phyloP scores from a whole-genome alignment of 306 rosid species.

The Lotus japonicus region DNA sequence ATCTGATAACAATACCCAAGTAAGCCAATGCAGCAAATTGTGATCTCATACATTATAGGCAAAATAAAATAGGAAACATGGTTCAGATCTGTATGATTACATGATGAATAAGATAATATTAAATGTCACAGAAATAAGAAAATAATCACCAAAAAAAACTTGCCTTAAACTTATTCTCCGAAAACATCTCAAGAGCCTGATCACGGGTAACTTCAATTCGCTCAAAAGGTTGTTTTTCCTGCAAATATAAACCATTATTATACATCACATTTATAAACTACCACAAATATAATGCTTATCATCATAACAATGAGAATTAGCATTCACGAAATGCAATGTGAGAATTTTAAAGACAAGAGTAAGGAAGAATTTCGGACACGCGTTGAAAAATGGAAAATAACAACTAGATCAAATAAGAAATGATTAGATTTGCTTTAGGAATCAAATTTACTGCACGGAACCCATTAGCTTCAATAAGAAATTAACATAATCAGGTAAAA shows the following conservation, averaged over 20 bases:
- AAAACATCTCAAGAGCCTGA: conserved; percentile 81
- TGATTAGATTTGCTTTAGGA: background rate
- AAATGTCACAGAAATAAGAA: background rate
- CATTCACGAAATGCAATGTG: background rate
- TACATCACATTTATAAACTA: background rate
- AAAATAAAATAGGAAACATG: conserved; percentile 9
- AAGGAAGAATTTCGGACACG: background rate
- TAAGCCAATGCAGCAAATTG: background rate
- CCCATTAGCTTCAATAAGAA: background rate
- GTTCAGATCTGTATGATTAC: background rate
- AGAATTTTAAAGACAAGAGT: background rate
- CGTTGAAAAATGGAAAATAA: background rate
- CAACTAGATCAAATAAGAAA: background rate
- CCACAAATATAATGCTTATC: background rate
- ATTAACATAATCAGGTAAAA: background rate
- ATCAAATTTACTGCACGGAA: background rate
- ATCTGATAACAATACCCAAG: conserved; percentile 42
- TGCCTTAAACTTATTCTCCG: conserved; percentile 85
- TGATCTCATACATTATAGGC: background rate
- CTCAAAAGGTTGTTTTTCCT: conserved; percentile 91
- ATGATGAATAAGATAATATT: background rate
- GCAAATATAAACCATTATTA: conserved; percentile 17
- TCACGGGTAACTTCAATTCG: conserved; percentile 89
- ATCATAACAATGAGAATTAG: background rate
- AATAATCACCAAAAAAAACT: background rate